A percentile compares a stretch with the other conserved stretches of the same genome.
Evolutionary conservation across 208 protist species (phyloP).

Genomic region (Acanthamoeba polyphaga): DNA sequence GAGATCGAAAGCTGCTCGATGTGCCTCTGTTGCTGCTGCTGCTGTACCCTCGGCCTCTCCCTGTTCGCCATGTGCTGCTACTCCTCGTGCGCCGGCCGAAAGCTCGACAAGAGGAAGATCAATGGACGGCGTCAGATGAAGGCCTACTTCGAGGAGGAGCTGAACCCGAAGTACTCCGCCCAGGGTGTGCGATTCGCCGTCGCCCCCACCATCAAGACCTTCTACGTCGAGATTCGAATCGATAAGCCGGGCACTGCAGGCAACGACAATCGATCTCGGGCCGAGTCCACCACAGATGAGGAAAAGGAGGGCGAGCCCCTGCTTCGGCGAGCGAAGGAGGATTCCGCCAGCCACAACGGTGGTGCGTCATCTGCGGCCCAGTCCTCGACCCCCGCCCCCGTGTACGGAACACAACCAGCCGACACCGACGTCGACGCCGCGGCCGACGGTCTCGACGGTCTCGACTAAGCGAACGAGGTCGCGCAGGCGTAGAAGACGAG

Average conservation of each 20-base stretch:
- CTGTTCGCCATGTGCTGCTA: slow-evolving; percentile 67
- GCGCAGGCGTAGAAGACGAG: neutral
- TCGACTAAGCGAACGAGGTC: neutral
- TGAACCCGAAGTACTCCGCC: slow-evolving; percentile 5
- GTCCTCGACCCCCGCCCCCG: neutral
- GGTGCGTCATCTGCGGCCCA: neutral
- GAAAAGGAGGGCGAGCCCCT: slow-evolving; percentile 34
- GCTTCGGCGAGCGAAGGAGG: slow-evolving; percentile 6
- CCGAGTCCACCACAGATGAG: neutral
- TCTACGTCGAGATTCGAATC: slow-evolving; percentile 61
- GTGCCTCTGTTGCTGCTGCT: slow-evolving; percentile 63
- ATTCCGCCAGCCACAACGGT: neutral
- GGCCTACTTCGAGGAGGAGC: slow-evolving; percentile 52
- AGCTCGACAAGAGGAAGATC: slow-evolving; percentile 18
- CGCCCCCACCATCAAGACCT: slow-evolving; percentile 30
- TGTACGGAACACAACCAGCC: neutral
- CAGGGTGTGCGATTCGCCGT: slow-evolving; percentile 27
- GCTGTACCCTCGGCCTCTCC: slow-evolving; percentile 35
- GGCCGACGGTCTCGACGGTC: neutral
- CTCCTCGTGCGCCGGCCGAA: neutral
- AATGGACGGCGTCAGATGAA: slow-evolving; percentile 2
- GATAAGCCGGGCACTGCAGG: neutral
- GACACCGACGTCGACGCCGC: neutral
- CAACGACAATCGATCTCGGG: neutral
- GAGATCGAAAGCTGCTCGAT: slow-evolving; percentile 41